These are phyloP conservation scores for Stemphylium lycopersici DNA, from an alignment of 2,329 filamentous ascomycete genomes.

Conservation along the genomic window DNA sequence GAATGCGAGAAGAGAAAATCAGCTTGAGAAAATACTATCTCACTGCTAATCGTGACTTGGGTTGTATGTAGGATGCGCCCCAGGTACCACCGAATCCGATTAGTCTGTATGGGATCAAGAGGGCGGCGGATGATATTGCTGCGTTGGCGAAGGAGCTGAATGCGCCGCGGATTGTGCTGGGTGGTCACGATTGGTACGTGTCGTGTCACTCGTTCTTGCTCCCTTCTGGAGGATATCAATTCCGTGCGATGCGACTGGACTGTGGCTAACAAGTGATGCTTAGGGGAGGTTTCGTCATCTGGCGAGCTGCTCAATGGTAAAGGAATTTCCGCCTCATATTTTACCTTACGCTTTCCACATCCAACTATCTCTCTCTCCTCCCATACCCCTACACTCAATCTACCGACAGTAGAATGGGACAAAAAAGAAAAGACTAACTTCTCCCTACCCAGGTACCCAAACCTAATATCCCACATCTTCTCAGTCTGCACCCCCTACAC, in stretches of 20 bases:
- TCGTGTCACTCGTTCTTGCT: too few species aligned
- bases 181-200: slow-evolving; percentile 81
- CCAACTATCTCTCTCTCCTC: too few species aligned
- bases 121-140: slow-evolving; percentile 72
- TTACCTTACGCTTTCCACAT: too few species aligned
- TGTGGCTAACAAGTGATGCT: slow-evolving; percentile 5
- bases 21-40: too few species aligned
- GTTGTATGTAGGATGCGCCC: slow-evolving; percentile 46
- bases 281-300: slow-evolving; percentile 77
- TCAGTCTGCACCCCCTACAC: slow-evolving; percentile 76
- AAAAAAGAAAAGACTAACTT: too few species aligned
- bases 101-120: slow-evolving; percentile 72
- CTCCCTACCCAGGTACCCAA: slow-evolving; percentile 52
- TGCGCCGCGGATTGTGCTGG: slow-evolving; percentile 71
- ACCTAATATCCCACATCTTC: slow-evolving; percentile 76
- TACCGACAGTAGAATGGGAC: too few species aligned
- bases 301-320: slow-evolving; percentile 71
- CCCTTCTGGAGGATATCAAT: too few species aligned
- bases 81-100: slow-evolving; percentile 66
- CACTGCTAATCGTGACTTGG: neutral
- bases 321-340: neutral
- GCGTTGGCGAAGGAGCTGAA: slow-evolving; percentile 68
- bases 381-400: too few species aligned
- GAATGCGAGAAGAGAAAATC: neutral
- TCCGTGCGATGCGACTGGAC: too few species aligned